phyloP scores from a whole-genome alignment of 148 eudicot species.

The Rhododendron vialii region DNA sequence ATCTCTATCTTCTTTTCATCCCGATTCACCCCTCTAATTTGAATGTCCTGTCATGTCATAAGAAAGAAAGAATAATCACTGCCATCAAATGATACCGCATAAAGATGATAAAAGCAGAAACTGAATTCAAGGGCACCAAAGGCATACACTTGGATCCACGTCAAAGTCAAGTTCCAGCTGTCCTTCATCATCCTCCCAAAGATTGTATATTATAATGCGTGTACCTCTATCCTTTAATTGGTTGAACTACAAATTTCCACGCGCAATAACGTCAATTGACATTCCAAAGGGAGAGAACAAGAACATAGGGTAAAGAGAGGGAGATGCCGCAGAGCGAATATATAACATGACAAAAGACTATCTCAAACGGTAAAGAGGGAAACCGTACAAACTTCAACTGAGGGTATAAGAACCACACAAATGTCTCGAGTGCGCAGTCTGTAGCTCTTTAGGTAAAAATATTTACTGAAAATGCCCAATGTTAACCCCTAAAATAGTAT shows the following conservation, averaged over 20 bases:
- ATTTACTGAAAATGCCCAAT: background rate
- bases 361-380: background rate
- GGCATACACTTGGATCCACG: conserved; percentile 64
- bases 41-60: conserved; percentile 60
- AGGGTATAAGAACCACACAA: background rate
- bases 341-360: background rate
- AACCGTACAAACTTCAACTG: background rate
- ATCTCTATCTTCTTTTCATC: conserved; percentile 77
- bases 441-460: background rate
- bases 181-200: conserved; percentile 96
- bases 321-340: too few species aligned
- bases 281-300: background rate
- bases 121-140: background rate
- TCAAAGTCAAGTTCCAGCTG: conserved; percentile 76
- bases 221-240: conserved; percentile 74
- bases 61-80: background rate
- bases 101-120: background rate
- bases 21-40: conserved; percentile 82
- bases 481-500: background rate
- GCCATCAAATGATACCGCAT: background rate
- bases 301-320: background rate
- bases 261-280: background rate
- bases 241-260: conserved; percentile 41
- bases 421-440: background rate
- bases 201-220: conserved; percentile 78